Base-by-base conservation (phyloP, 768 basidiomycete species). In the Galerina sulciceps region DNA sequence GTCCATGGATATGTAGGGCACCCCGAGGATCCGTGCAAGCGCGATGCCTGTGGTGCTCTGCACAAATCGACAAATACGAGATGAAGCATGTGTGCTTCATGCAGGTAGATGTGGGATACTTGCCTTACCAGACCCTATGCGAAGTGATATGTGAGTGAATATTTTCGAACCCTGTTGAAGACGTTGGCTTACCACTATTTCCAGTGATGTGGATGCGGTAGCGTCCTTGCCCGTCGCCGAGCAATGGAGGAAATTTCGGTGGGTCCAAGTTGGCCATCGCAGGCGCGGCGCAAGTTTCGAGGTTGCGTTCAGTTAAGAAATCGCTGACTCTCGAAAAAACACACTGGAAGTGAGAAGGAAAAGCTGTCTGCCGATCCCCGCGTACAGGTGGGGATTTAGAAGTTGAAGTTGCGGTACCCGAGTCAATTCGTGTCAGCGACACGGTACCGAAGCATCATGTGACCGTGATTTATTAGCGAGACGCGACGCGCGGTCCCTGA, bases 1-100 rank as follows among this genome's bases (percentile, higher is more conserved):
- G 58, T 88, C 85, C 52, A 87, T 69, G 5, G 77, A 58, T 20
- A 86, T 75, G 58, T 71, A 72, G 4, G 83, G 81, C 13, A 87
- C 61, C 22, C 70, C 67, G 18, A 88, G 74, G 1, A 78, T 72
- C 0, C 45, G 53, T 2, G 82, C 79, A 13, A 88, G 76, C 47
- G 75, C 75, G 3, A 62, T 54, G 0, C 74, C 77, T 17, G 84
- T 73, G 1, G 85, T 87, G 52, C 76, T 78, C 84, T 86, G 62
- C 34, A 36, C 20, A 35, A 41, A 9, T 17, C 17, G n/a, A 17
- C 9, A 10, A 20, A 10, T 31, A 31, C 9, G 4, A 31, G 17
- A 40, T 51, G 22, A 31, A 20, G 38, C 23, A 26, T 38, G 6
- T 4, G 14, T 10, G 11, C 10, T 34, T 6, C 26, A 15, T 47